These are phyloP conservation scores for Hypoxylon sp. DNA, from an alignment of 2,329 filamentous ascomycete species.

Conservation along the genomic window DNA sequence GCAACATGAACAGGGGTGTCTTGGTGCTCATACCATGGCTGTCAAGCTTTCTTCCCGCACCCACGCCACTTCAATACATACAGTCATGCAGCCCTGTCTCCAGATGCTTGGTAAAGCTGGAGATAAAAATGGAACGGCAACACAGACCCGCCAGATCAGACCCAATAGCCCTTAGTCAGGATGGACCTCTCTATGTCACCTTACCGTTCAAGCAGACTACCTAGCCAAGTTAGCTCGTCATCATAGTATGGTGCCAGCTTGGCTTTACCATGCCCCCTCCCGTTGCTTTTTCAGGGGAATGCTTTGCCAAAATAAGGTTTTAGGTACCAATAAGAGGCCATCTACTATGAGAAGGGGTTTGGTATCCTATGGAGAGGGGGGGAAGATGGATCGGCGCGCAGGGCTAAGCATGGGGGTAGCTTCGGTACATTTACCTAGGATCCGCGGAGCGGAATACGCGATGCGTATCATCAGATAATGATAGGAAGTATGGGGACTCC, in stretches of 20 bases:
- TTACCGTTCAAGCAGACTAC: conserved; percentile 24
- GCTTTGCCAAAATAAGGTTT: conserved; percentile 22
- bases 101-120: conserved; percentile 43
- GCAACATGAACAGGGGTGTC: background rate
- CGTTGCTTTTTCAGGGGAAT: conserved; percentile 16
- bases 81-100: conserved; percentile 33
- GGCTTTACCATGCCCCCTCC: conserved; percentile 13
- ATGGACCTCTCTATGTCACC: conserved; percentile 27
- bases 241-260: conserved; percentile 20
- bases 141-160: conserved; percentile 35
- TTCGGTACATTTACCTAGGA: conserved; percentile 25
- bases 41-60: conserved; percentile 22
- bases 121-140: conserved; percentile 43
- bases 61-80: conserved; percentile 17
- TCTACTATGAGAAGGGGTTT: conserved; percentile 14
- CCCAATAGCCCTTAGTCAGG: conserved; percentile 35
- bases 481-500: conserved; percentile 15
- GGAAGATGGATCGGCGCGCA: conserved; percentile 18
- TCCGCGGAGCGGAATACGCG: conserved; percentile 23
- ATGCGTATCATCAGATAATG: conserved; percentile 34
- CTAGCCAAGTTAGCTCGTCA: conserved; percentile 20
- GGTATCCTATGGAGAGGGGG: conserved; percentile 8
- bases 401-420: conserved; percentile 27
- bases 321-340: conserved; percentile 15
- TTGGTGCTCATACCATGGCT: background rate